phyloP scores from a whole-genome alignment of 257 asterid species.

The Linaria vulgaris region DNA sequence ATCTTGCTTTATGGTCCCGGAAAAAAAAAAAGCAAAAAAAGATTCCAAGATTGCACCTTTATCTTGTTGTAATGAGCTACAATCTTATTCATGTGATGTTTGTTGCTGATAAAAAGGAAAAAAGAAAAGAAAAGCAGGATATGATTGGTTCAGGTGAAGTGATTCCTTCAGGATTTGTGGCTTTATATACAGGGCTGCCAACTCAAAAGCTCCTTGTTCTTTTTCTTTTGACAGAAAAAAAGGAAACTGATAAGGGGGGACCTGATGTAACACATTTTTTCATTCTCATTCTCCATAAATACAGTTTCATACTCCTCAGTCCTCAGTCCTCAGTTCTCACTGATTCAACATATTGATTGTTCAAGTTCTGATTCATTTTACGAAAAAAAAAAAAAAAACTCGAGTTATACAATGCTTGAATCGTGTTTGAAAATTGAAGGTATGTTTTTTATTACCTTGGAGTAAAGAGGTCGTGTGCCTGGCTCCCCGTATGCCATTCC shows the following conservation, averaged over 20 bases:
- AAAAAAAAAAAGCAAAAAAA: slow-evolving; percentile 9
- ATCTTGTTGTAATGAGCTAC: background rate
- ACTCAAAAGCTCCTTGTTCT: slow-evolving; percentile 31
- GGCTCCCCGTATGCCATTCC: slow-evolving; percentile 66
- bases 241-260: slow-evolving; percentile 18
- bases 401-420: background rate
- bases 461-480: slow-evolving; percentile 29
- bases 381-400: no score
- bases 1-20: background rate
- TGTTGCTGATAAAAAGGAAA: slow-evolving; percentile 17
- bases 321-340: no score
- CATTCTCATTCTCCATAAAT: slow-evolving; percentile 21
- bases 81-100: slow-evolving; percentile 10
- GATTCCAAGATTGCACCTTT: slow-evolving; percentile 10
- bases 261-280: slow-evolving; percentile 13
- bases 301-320: slow-evolving; percentile 3
- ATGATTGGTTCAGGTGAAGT: slow-evolving; percentile 32
- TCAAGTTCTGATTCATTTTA: background rate
- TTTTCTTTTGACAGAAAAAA: slow-evolving; percentile 15
- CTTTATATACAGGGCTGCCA: slow-evolving; percentile 27
- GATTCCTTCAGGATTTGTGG: slow-evolving; percentile 17
- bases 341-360: no score
- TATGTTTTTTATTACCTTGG: background rate
- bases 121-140: slow-evolving; percentile 17
- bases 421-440: no score